These are phyloP conservation scores for Tricholomella constricta DNA, from an alignment of 768 basidiomycete genomes.

Conservation along the genomic window DNA sequence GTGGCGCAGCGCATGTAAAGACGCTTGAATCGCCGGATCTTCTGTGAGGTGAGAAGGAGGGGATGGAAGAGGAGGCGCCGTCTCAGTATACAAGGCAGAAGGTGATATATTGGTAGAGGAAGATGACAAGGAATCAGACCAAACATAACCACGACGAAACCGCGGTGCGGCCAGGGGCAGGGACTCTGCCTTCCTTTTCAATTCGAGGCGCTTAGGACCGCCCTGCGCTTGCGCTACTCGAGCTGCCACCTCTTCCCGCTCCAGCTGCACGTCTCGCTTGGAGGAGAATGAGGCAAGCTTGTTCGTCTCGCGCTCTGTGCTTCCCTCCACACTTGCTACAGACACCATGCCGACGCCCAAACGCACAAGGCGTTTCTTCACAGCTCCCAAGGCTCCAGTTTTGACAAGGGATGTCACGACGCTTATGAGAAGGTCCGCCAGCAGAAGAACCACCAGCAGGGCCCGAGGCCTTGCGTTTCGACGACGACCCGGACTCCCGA, in stretches of 20 bases:
- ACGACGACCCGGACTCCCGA: not conserved
- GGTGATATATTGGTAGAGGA: not conserved
- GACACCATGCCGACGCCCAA: slow-evolving; percentile 4
- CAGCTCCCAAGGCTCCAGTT: slow-evolving; percentile 15
- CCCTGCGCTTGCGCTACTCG: not conserved
- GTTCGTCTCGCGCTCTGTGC: slow-evolving; percentile 8
- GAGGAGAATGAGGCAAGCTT: not conserved
- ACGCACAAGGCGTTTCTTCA: slow-evolving; percentile 5
- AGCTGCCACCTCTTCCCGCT: not conserved
- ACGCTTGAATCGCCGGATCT: not conserved
- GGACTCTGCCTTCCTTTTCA: not conserved
- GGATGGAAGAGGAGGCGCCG: not conserved
- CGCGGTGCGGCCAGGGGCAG: not conserved
- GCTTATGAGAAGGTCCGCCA: not conserved
- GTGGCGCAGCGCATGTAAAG: not conserved
- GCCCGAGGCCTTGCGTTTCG: too few relatives aligned
- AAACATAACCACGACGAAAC: slow-evolving; percentile 2
- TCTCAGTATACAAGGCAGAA: too few relatives aligned
- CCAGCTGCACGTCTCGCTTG: not conserved
- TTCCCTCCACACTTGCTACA: slow-evolving; percentile 10
- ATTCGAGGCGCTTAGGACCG: not conserved
- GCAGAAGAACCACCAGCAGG: not conserved
- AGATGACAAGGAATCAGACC: not conserved
- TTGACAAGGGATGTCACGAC: not conserved
- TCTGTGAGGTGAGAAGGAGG: not conserved